phyloP scores from a whole-genome alignment of 176 grass and related monocot species.

The Avena atlantica region DNA sequence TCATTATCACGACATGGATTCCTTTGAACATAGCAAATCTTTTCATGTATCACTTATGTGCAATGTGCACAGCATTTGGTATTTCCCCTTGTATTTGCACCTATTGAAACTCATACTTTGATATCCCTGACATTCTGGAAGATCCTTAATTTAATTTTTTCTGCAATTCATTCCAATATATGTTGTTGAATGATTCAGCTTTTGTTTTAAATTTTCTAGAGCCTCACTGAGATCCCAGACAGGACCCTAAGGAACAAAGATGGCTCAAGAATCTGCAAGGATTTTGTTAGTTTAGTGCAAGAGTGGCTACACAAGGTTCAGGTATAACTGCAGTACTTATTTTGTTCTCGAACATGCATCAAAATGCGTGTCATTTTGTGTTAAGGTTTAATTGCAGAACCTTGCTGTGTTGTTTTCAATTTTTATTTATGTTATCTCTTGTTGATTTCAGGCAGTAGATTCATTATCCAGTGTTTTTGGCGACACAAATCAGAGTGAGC shows the following conservation, averaged over 20 bases:
- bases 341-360: background rate
- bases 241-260: conserved; percentile 71
- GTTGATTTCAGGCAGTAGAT: conserved; percentile 60
- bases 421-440: conserved; percentile 38
- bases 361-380: background rate
- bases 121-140: conserved; percentile 21
- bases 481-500: conserved; percentile 95
- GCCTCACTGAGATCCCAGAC: conserved; percentile 71
- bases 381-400: conserved; percentile 61
- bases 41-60: conserved; percentile 1
- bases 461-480: conserved; percentile 71
- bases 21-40: background rate
- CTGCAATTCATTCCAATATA: background rate
- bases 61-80: conserved; percentile 8
- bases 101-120: conserved; percentile 20
- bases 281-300: conserved; percentile 81
- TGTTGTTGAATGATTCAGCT: conserved; percentile 13
- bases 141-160: background rate
- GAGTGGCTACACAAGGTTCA: conserved; percentile 84
- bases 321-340: conserved; percentile 50
- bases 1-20: background rate
- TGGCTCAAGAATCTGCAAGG: conserved; percentile 69
- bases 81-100: conserved; percentile 16
- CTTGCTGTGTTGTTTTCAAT: conserved; percentile 23
- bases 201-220: conserved; percentile 56